Evolutionary conservation across 2,329 filamentous ascomycete genomes (phyloP).

Genomic region (Pseudogymnoascus sp.): DNA sequence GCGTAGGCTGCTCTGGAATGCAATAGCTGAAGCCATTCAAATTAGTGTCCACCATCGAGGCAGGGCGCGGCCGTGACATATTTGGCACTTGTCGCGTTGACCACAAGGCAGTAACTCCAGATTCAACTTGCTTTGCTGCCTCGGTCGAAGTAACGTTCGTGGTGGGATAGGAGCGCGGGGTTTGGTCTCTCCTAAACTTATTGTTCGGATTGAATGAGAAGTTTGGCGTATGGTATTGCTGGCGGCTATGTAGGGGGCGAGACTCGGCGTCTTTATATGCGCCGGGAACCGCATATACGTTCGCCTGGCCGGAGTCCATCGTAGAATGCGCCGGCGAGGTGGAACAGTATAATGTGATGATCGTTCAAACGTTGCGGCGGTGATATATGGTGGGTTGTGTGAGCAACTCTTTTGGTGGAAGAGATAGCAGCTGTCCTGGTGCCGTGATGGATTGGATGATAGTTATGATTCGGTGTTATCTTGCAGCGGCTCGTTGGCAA

Average conservation of each 20-base stretch:
- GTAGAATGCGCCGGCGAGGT: conserved; percentile 24
- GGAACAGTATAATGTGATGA: background rate
- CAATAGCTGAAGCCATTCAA: conserved; percentile 47
- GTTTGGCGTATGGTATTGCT: conserved; percentile 41
- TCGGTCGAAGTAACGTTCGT: conserved; percentile 45
- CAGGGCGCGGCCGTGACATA: conserved; percentile 44
- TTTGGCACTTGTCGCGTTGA: conserved; percentile 44
- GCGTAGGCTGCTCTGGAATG: conserved; percentile 44
- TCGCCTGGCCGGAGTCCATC: conserved; percentile 46
- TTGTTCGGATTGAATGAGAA: conserved; percentile 43
- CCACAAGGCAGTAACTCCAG: conserved; percentile 43
- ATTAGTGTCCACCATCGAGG: conserved; percentile 47
- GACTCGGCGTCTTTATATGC: conserved; percentile 20
- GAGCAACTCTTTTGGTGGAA: background rate
- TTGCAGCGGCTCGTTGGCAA: conserved; percentile 14
- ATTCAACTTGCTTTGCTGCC: conserved; percentile 40
- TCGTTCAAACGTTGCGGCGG: background rate
- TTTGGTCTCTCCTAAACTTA: conserved; percentile 39
- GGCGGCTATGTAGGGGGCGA: conserved; percentile 37
- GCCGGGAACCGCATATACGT: conserved; percentile 39
- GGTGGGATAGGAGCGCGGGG: conserved; percentile 36
- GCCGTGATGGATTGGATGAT: background rate
- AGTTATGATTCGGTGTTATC: background rate
- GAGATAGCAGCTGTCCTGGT: background rate
- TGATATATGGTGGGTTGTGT: background rate